Base-by-base conservation (phyloP, 495 filamentous ascomycete species). In the Penicillium roqueforti region DNA sequence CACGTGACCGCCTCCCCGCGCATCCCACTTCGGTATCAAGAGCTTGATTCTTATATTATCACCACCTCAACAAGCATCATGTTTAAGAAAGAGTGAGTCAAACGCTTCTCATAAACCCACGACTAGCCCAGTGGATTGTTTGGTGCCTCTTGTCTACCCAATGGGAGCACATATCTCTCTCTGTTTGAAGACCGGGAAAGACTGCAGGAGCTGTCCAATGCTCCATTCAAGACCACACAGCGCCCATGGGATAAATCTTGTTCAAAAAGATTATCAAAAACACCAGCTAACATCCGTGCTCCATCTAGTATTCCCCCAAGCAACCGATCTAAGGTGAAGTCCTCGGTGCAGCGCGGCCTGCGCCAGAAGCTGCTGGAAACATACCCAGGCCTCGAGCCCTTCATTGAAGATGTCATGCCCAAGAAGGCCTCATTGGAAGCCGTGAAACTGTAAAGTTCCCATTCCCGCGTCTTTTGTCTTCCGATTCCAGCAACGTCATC, bases 251-350 rank as follows among this genome's bases (percentile, higher is more conserved):
- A 29, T 3, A 3, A 1, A 4, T 10, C 4, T 20, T 29, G 14
- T n/a, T 9, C 23, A 50, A 42, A 10, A 37, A 36, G 2, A 1
- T 34, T 28, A 43, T 58, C 14, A 10, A 39, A 26, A 42, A 55
- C 53, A 31, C 22, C 20, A 6, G 58, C 55, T 69, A 53, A 63
- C 28, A 28, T 31, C 19, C 39, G 20, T 42, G n/a, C n/a, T 38
- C 8, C 18, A n/a, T 28, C 39, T 66, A 92, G 87, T 53, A 83
- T 97, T 68, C 78, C 83, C 62, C 72, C 85, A 8, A 85, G 86
- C 50, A 84, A 88, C 50, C 93, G 92, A 71, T 88, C 90, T 56
- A 98, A 97, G 80, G 89, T 98, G 71, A 98, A 97, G 74, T 96
- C 92, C 61, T 96, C 92, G 16, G 89, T 88, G 38, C 91, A 96